Evolutionary conservation across 768 basidiomycete species (phyloP).

Genomic region (Tylopilus cervinicoccineus): DNA sequence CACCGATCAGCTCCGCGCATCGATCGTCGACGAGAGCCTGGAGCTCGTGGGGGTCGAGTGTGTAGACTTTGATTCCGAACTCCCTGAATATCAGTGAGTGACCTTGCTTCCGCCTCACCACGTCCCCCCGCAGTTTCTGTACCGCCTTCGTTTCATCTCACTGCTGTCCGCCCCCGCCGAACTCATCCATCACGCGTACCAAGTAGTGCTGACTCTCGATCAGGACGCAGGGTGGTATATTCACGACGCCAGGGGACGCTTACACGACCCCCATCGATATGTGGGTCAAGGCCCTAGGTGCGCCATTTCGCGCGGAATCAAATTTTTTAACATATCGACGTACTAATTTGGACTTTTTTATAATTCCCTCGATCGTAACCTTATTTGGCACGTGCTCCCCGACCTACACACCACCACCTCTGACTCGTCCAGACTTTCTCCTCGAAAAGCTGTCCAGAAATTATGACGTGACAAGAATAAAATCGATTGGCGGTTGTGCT

Average conservation of each 20-base stretch:
- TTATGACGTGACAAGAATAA: slow-evolving; percentile 67
- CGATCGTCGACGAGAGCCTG: slow-evolving; percentile 77
- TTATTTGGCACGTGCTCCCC: slow-evolving; percentile 25
- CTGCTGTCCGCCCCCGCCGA: not conserved
- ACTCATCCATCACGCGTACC: slow-evolving; percentile 12
- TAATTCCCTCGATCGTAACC: slow-evolving; percentile 31
- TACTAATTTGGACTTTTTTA: slow-evolving; percentile 34
- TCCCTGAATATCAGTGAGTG: slow-evolving; percentile 78
- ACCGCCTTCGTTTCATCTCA: too few relatives aligned
- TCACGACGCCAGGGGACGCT: slow-evolving; percentile 81
- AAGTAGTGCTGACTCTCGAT: slow-evolving; percentile 16
- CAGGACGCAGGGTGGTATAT: slow-evolving; percentile 84
- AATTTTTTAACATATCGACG: slow-evolving; percentile 44
- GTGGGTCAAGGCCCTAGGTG: slow-evolving; percentile 87
- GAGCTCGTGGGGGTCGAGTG: slow-evolving; percentile 80
- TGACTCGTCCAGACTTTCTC: slow-evolving; percentile 53
- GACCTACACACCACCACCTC: too few relatives aligned
- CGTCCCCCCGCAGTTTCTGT: not conserved
- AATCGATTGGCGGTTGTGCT: slow-evolving; percentile 73
- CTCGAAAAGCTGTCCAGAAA: slow-evolving; percentile 70
- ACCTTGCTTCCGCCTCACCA: slow-evolving; percentile 1
- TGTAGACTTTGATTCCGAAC: slow-evolving; percentile 78
- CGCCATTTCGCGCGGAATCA: slow-evolving; percentile 49
- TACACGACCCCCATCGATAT: slow-evolving; percentile 87
- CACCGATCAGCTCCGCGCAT: slow-evolving; percentile 78